phyloP scores from a whole-genome alignment of 1,284 basidiomycete species.

The Cryptococcus maquisensis region DNA sequence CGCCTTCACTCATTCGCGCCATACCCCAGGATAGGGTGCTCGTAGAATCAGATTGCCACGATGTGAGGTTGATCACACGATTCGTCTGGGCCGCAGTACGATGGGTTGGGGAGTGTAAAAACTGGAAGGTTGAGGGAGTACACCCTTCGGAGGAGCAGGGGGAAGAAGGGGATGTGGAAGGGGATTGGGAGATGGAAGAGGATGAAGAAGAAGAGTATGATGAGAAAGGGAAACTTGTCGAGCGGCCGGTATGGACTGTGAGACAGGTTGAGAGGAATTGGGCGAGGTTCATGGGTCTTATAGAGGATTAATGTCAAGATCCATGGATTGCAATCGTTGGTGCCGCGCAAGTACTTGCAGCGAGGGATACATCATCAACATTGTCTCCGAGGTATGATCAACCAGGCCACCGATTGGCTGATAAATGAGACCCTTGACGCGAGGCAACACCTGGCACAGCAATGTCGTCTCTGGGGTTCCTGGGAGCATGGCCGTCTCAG shows the following conservation, averaged over 20 bases:
- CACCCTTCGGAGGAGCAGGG: conserved; percentile 17
- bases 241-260: conserved; percentile 31
- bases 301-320: background rate
- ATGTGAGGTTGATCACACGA: conserved; percentile 28
- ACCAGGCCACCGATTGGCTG: no score
- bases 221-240: conserved; percentile 6
- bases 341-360: no score
- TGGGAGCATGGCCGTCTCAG: no score
- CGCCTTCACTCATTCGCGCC: conserved; percentile 37
- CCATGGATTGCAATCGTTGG: no score
- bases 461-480: no score
- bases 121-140: conserved; percentile 45
- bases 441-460: no score
- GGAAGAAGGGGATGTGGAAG: conserved; percentile 7
- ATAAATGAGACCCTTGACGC: no score
- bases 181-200: conserved; percentile 13
- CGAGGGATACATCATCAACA: no score
- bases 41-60: conserved; percentile 49
- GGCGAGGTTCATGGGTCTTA: conserved; percentile 41
- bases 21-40: conserved; percentile 44
- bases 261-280: conserved; percentile 47
- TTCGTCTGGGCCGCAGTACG: conserved; percentile 41
- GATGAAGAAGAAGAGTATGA: conserved; percentile 19
- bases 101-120: conserved; percentile 39
- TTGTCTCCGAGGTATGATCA: no score